Base-by-base conservation (phyloP, 805 yeast species). In the Wickerhamiella brachini region DNA sequence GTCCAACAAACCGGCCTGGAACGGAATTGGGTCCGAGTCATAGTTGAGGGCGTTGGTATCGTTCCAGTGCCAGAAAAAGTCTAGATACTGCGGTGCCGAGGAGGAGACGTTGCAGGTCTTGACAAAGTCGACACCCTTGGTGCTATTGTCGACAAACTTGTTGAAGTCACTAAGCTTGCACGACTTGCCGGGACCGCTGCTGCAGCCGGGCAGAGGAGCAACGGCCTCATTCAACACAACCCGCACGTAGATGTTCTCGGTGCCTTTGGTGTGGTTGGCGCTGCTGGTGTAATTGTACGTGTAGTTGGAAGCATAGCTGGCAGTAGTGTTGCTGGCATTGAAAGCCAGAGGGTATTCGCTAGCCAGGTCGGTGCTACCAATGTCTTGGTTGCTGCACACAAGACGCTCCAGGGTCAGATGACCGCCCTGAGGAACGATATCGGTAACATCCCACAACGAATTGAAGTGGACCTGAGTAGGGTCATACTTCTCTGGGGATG, bases 201-300 rank as follows among this genome's bases (percentile, higher is more conserved):
- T 62, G 61, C 81, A 77, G 15, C 63, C 62, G 17, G 73, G 71
- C 20, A 78, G 58, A 18, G 80, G 78, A 31, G 72, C 67, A 18
- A 77, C 79, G 2, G 76, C 78, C 59, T 78, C 81, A 58, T 78
- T 77, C 13, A 76, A 59, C 7, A 76, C 64, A 41, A 71, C 65
- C 57, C 81, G 71, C 21, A 77, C 76, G 57, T 65, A 78, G 20
- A 61, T 57, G n/a, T 59, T 60, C 46, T 58, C 61, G 29, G 23
- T 45, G 26, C 50, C 54, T 37, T 24, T 43, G 20, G 54, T 51
- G 18, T 38, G 26, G 37, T 48, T 47, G 34, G 38, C 44, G 29
- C 54, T 39, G 20, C 45, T 12, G 31, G 47, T 50, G 23, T 46
- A 15, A 22, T 51, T 46, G 49, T 59, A 57, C 39, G 55, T 46